A percentile compares a stretch with the other conserved stretches of the same genome.
Conservation (phyloP, 768 basidiomycete genomes). For the Tulasnella sp. region DNA sequence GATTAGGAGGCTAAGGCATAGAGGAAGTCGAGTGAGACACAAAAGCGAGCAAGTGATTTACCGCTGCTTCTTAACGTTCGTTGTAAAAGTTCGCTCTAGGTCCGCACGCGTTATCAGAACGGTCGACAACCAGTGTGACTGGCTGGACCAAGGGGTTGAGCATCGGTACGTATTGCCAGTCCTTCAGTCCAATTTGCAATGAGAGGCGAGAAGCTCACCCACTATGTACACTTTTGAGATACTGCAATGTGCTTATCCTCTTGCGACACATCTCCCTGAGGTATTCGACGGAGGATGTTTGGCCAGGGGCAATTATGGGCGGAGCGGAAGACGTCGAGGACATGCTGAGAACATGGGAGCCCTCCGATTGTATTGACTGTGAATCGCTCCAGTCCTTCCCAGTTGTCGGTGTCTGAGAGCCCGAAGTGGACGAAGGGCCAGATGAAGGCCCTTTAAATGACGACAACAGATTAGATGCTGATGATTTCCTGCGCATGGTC, state of each 20-base stretch:
- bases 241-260: conserved; percentile 73
- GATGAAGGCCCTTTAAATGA: conserved; percentile 36
- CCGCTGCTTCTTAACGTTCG: conserved; percentile 69
- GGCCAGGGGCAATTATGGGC: not conserved
- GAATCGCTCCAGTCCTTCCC: conserved; percentile 69
- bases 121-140: conserved; percentile 81
- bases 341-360: conserved; percentile 5
- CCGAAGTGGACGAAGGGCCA: conserved; percentile 19
- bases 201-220: conserved; percentile 48
- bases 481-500: conserved; percentile 66
- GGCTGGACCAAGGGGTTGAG: conserved; percentile 36
- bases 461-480: conserved; percentile 61
- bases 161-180: too few species aligned
- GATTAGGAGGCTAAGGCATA: not conserved
- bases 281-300: conserved; percentile 40
- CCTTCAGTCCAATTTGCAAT: not conserved
- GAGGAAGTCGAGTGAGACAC: not conserved
- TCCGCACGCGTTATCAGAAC: conserved; percentile 65
- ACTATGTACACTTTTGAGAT: conserved; percentile 75
- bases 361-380: conserved; percentile 49
- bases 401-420: conserved; percentile 27
- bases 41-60: conserved; percentile 26
- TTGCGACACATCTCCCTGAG: conserved; percentile 72
- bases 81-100: conserved; percentile 63
- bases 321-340: conserved; percentile 13